phyloP scores from a whole-genome alignment of 345 rosid genomes.

The Hibiscus trionum region DNA sequence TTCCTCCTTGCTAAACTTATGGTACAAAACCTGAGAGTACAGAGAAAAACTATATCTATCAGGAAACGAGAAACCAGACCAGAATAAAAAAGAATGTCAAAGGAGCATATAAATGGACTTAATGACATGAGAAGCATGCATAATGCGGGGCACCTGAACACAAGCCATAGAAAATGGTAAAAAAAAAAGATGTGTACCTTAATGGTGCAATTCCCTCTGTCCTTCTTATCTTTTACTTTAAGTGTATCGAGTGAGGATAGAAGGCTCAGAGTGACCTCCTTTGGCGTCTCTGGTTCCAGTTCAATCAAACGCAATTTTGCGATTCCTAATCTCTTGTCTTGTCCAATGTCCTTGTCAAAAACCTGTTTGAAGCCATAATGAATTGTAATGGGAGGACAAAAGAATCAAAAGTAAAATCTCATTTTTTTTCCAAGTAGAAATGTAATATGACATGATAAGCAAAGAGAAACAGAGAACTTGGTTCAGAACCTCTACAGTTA shows the following conservation, averaged over 20 bases:
- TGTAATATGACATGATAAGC: neutral
- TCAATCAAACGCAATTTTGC: conserved; percentile 59
- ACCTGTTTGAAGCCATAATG: conserved; percentile 45
- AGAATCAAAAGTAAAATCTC: neutral
- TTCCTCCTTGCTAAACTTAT: conserved; percentile 82
- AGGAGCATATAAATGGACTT: neutral
- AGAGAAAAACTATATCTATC: neutral
- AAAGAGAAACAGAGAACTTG: conserved; percentile 6
- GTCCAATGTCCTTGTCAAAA: conserved; percentile 84
- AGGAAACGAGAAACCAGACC: neutral
- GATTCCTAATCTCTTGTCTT: conserved; percentile 85
- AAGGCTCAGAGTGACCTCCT: conserved; percentile 59
- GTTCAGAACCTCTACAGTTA: conserved; percentile 60
- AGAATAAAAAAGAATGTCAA: neutral
- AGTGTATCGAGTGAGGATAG: conserved; percentile 80
- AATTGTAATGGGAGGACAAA: neutral
- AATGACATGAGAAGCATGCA: neutral
- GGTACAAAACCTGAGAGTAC: conserved; percentile 48
- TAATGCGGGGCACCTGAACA: neutral
- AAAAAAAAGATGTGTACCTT: conserved; percentile 41
- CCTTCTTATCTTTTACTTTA: conserved; percentile 93
- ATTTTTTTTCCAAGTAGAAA: neutral
- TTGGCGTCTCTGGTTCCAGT: conserved; percentile 43
- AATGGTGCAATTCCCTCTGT: conserved; percentile 72
- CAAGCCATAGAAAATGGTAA: neutral